These are phyloP conservation scores for Francoa sonchifolia DNA, from an alignment of 441 rosid genomes.

Conservation along the genomic window DNA sequence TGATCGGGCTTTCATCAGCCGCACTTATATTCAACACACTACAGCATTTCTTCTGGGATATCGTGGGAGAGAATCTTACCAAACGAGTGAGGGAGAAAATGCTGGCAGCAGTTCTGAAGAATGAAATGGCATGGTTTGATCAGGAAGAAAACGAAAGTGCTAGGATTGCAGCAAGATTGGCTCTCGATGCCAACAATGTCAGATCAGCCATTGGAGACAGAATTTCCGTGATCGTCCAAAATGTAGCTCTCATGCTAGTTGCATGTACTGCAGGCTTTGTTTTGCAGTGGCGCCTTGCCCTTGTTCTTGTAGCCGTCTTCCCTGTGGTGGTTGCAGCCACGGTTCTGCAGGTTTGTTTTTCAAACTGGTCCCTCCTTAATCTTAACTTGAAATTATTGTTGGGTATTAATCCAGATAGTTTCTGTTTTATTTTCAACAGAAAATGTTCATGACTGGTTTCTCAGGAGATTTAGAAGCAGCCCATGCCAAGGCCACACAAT, in stretches of 20 bases:
- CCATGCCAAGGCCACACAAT: conserved; percentile 88
- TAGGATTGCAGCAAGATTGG: conserved; percentile 75
- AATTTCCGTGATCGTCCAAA: conserved; percentile 86
- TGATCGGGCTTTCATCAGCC: conserved; percentile 87
- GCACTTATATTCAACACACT: conserved; percentile 82
- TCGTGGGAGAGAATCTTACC: conserved; percentile 93
- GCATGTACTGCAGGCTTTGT: conserved; percentile 97
- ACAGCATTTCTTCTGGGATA: conserved; percentile 94
- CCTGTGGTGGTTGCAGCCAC: conserved; percentile 95
- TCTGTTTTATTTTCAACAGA: conserved; percentile 33
- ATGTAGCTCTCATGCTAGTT: conserved; percentile 79
- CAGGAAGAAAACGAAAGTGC: conserved; percentile 95
- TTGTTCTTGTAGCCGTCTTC: conserved; percentile 83
- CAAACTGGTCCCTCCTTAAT: conserved; percentile 1
- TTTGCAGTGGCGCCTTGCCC: conserved; percentile 97
- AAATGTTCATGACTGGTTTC: conserved; percentile 99
- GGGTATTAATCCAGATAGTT: not conserved
- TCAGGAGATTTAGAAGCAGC: conserved; percentile 93
- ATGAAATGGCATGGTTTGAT: conserved; percentile 99
- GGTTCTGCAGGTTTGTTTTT: conserved; percentile 71
- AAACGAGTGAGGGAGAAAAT: conserved; percentile 94
- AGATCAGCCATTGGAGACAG: conserved; percentile 97
- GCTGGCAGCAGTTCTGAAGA: conserved; percentile 79
- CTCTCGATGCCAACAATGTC: conserved; percentile 93
- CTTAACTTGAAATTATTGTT: no score